Evolutionary conservation across 2,329 filamentous ascomycete species (phyloP), one percentile per base, ranked within the genome.

Genomic region (Chaetomium olivaceum): DNA sequence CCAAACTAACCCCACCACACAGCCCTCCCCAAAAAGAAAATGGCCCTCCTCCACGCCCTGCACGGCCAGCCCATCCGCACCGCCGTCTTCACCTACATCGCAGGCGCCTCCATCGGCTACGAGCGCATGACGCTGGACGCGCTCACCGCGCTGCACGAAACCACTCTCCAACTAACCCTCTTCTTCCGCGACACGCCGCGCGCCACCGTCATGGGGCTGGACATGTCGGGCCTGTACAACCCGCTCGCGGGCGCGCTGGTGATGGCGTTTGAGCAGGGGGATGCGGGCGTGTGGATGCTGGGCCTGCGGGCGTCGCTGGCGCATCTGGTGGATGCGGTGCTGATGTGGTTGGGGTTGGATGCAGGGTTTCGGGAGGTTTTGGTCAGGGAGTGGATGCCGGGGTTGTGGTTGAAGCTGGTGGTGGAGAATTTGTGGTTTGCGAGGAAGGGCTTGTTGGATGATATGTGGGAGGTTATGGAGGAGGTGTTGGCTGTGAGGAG

Each of bases 161-260:
- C 54, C 23, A 85, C 84, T 0, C 70, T 87, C 2, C 77, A 84
- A 1, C 71, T 90, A 2, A 83, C 82, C 0, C 0, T 16, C n/a
- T 66, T 39, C 19, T 57, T 63, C 23, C 66, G 71, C 14, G 14
- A 54, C 58, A 12, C 7, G 6, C 64, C 64, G n/a, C 23, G 1
- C 33, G 9, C 67, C 31, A 27, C 46, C 27, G 57, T 57, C 31
- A 67, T 60, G 29, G 54, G 62, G 27, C 46, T 59, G 50, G 63
- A 73, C 27, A 60, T 74, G 25, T 57, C 67, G 1, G 46, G 16
- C 2, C 61, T 76, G 6, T 67, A 72, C 61, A n/a, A 62, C 9
- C 70, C 69, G 1, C 62, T 77, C 9, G 64, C 58, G 7, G 31
- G 56, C n/a, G 70, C 71, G 4, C 66, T 75, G 19, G 23, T 43